Evolutionary conservation across 2,329 filamentous ascomycete species (phyloP).

Genomic region (Colletotrichum endophyticum): DNA sequence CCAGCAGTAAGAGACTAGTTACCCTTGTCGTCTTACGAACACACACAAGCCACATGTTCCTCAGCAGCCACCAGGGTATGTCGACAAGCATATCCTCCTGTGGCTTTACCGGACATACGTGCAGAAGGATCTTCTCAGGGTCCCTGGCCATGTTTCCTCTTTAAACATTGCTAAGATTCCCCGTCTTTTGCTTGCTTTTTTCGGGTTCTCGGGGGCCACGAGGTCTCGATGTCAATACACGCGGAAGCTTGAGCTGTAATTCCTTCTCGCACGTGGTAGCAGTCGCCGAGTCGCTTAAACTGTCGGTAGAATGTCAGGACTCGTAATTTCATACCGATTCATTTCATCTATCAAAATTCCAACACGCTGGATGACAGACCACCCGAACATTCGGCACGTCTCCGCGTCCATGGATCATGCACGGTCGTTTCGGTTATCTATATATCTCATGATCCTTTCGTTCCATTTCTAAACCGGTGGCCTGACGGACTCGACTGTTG

Average conservation of each 20-base stretch:
- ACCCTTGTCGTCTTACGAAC: not conserved
- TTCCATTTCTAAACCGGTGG: not conserved
- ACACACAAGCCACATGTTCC: not conserved
- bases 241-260: rapidly evolving
- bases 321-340: not conserved
- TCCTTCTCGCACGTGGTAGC: not conserved
- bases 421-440: not conserved
- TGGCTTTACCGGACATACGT: not conserved
- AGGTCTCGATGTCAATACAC: not conserved
- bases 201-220: not conserved
- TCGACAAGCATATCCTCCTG: not conserved
- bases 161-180: not conserved
- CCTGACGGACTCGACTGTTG: not conserved
- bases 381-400: not conserved
- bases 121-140: not conserved
- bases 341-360: not conserved
- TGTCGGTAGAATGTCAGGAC: rapidly evolving
- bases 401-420: not conserved
- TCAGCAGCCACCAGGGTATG: not conserved
- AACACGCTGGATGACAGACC: not conserved
- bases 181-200: not conserved
- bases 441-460: not conserved
- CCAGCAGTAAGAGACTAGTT: not conserved
- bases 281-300: not conserved
- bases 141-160: not conserved